Evolutionary conservation across 2,329 filamentous ascomycete species (phyloP).

Genomic region (Monilinia vaccinii-corymbosi): DNA sequence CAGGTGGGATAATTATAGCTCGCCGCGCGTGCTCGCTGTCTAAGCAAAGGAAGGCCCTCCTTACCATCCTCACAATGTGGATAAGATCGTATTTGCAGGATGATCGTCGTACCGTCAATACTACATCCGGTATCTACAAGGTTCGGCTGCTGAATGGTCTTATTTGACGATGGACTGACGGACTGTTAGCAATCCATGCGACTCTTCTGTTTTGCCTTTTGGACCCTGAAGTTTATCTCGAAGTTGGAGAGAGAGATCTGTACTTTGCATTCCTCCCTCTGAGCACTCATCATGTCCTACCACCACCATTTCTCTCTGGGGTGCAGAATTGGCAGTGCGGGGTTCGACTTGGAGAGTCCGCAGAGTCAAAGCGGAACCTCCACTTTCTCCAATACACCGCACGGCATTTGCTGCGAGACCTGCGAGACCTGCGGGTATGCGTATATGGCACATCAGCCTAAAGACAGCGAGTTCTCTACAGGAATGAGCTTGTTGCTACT

Average conservation of each 20-base stretch:
- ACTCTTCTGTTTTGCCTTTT: not conserved
- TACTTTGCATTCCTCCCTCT: no score
- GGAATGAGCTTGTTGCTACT: no score
- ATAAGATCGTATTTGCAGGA: not conserved
- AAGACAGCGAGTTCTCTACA: no score
- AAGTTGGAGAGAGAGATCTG: not conserved
- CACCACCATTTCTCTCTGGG: not conserved
- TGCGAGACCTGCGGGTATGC: not conserved
- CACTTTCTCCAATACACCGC: not conserved
- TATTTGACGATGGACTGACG: no score
- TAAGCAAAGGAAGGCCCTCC: no score
- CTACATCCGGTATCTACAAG: no score
- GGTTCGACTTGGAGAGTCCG: not conserved
- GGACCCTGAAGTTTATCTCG: not conserved
- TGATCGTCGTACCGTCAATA: not conserved
- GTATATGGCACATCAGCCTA: not conserved
- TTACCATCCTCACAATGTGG: not conserved
- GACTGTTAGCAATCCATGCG: not conserved
- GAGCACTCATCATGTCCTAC: no score
- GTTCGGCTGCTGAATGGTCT: not conserved
- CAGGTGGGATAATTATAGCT: no score
- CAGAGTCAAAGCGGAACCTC: conserved; percentile 1
- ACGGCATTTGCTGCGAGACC: not conserved
- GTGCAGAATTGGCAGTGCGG: not conserved
- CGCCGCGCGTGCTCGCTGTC: no score